Evolutionary conservation across 2,329 filamentous ascomycete genomes (phyloP), one percentile per base, ranked within the genome.

Genomic region (Ascochyta pisi): DNA sequence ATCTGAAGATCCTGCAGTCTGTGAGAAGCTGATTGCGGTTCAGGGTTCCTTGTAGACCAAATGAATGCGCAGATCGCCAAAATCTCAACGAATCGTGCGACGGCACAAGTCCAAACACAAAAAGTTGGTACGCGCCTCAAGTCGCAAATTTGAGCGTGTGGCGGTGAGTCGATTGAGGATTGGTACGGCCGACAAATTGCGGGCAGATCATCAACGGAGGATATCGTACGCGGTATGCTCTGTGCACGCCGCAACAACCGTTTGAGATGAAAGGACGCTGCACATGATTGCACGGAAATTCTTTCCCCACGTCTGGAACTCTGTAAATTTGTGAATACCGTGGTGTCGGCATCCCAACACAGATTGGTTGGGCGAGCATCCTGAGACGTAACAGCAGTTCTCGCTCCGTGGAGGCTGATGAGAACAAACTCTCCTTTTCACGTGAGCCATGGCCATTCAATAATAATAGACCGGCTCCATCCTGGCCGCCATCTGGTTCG

Each of bases 401-500:
- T 57, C 35, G 54, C 48, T 31, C 61, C 60, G 60, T 54, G 59
- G 64, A 47, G 47, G 33, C 54, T 55, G 50, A 43, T 33, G 51
- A 41, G 44, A 53, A 54, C 29, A 27, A 50, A 42, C 31, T 42
- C 43, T 62, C 65, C 63, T 68, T 71, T 73, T 69, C 67, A 70
- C 66, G 68, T 70, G 69, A 64, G 61, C 50, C 55, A 41, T 43
- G 46, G 39, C 48, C 50, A 45, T 55, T 42, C 59, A 45, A 62
- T 56, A 64, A 49, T 13, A 42, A 43, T 63, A 57, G 61, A 61
- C 61, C 57, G 63, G 58, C 59, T 61, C 49, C 56, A 62, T 59
- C 59, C 64, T 64, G 60, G 62, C 56, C 55, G 54, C 54, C 44
- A 54, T 46, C 60, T 65, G 66, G 67, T 70, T 73, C 69, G 69